Evolutionary conservation across 2,329 filamentous ascomycete genomes (phyloP).

Genomic region (Cladosporium sphaerospermum): DNA sequence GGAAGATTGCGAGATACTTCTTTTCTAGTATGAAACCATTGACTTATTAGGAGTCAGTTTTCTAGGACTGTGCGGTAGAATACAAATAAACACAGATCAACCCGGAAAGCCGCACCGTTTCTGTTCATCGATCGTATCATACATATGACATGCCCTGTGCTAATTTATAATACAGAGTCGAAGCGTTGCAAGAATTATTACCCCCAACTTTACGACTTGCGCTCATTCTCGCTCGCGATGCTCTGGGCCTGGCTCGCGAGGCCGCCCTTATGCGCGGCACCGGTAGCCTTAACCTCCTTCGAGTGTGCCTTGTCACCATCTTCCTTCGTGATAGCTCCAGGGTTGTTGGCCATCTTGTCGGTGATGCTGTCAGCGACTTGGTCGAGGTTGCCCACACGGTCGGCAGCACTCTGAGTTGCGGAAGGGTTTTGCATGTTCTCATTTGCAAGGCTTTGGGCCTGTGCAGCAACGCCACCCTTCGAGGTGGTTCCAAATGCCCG

Average conservation of each 20-base stretch:
- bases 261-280: slow-evolving; percentile 27
- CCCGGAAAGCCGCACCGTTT: no score
- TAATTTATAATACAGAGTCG: no score
- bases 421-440: slow-evolving; percentile 25
- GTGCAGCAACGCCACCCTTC: slow-evolving; percentile 30
- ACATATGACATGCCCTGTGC: no score
- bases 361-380: slow-evolving; percentile 25
- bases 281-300: slow-evolving; percentile 29
- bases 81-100: no score
- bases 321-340: slow-evolving; percentile 28
- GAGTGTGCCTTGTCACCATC: slow-evolving; percentile 28
- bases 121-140: no score
- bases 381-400: slow-evolving; percentile 29
- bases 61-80: no score
- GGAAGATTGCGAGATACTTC: slow-evolving; percentile 18
- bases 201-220: slow-evolving; percentile 10
- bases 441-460: slow-evolving; percentile 26
- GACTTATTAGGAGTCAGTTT: neutral
- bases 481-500: slow-evolving; percentile 28
- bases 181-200: no score
- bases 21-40: slow-evolving; percentile 14
- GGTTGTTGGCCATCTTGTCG: slow-evolving; percentile 29
- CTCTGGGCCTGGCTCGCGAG: slow-evolving; percentile 29
- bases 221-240: slow-evolving; percentile 27
- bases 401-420: slow-evolving; percentile 26